Base-by-base conservation (phyloP, 805 yeast species). In the Hyphopichia homilentoma region DNA sequence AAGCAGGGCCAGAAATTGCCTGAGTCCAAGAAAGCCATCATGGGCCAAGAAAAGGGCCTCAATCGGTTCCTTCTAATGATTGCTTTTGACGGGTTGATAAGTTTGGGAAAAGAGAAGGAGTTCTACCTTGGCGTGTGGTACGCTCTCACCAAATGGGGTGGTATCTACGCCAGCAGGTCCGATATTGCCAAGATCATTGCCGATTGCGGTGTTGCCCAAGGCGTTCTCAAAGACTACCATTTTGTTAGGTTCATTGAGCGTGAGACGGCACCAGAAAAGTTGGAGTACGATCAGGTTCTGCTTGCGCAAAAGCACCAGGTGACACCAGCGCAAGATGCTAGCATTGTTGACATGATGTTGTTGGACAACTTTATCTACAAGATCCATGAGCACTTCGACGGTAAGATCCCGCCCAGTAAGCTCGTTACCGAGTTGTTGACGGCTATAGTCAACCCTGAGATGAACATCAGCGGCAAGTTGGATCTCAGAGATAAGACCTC, bases 351-450 rank as follows among this genome's bases (percentile, higher is more conserved):
- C 38, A 42, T 50, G 5, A 45, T 49, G 36, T 40, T 59, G 21
- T 45, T 66, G 7, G 65, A 62, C 25, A 52, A 50, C 25, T 53
- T 64, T 33, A 53, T 66, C 25, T 58, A 47, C 44, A 60, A 57
- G 36, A 45, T 61, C 16, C 51, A 50, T 32, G 59, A 54, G 26
- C 38, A 47, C 32, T 44, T 47, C 19, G 30, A 36, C 21, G 43
- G 45, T 15, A 27, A 22, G 7, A 33, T 43, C 20, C 48, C 60
- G 4, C 38, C 48, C 4, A 50, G 47, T n/a, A 34, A 44, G 1
- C 40, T 50, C 16, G 52, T 57, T 3, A 41, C 45, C 15, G 68
- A 62, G 28, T 34, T 61, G 4, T 40, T 60, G 14, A 42, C 52
- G 4, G 48, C 48, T 1, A 36, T 60, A 15, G 39, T 44, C 16